These are phyloP conservation scores for Nemania abortiva DNA, from an alignment of 2,329 filamentous ascomycete genomes.

Conservation along the genomic window DNA sequence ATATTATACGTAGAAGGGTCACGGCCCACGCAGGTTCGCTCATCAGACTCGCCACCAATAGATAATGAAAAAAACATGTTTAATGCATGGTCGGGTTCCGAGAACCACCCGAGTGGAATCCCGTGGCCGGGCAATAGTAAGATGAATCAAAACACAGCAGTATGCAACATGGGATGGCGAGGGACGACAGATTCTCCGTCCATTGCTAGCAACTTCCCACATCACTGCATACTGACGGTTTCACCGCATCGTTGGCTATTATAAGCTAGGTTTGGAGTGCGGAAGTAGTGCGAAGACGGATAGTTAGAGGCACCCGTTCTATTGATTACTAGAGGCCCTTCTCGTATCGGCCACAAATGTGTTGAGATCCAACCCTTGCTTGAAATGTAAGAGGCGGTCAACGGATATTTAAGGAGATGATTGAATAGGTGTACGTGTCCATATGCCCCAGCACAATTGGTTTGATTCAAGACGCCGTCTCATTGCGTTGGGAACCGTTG, in stretches of 20 bases:
- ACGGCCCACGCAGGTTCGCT: constrained; percentile 20
- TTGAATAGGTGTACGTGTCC: constrained; percentile 8
- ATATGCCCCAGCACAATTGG: neutral
- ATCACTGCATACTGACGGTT: constrained; percentile 18
- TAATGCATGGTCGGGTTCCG: constrained; percentile 22
- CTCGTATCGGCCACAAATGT: constrained; percentile 3
- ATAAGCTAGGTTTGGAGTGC: neutral
- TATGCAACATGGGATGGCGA: constrained; percentile 9
- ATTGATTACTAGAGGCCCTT: constrained; percentile 11
- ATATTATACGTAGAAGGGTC: constrained; percentile 26
- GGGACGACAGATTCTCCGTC: neutral
- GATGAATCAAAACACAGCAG: constrained; percentile 8
- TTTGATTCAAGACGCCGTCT: constrained; percentile 5
- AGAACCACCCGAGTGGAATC: neutral
- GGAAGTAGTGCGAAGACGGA: neutral
- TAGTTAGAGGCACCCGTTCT: neutral
- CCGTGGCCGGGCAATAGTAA: neutral
- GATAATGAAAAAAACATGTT: constrained; percentile 37
- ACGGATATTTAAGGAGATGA: neutral
- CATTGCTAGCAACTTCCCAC: constrained; percentile 5
- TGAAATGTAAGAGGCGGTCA: constrained; percentile 25
- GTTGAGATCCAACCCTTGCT: constrained; percentile 12
- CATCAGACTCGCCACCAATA: constrained; percentile 31
- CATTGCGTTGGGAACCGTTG: neutral
- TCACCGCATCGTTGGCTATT: constrained; percentile 22